Evolutionary conservation across 1,139 yeast genomes (phyloP), one percentile per base, ranked within the genome.

Genomic region (Candida albicans): DNA sequence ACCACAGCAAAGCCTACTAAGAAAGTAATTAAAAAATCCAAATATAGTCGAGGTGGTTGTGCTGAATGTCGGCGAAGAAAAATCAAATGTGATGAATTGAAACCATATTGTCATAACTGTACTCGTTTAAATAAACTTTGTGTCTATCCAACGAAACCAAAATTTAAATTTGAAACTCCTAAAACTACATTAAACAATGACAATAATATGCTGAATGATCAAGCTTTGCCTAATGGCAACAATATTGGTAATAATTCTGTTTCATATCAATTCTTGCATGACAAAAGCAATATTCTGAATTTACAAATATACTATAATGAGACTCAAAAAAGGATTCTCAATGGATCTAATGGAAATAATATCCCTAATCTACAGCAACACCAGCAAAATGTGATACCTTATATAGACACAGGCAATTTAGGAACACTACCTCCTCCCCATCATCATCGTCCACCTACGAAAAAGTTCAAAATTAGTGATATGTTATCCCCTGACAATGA

Each of bases 31-130:
- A 73, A 70, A 55, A 77, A 75, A 56, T 53, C 82, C 34, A 71
- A 71, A 49, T 81, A 82, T 55, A 75, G 82, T 38, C 63, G 85
- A 38, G 77, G 76, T 33, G 89, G 88, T 2, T 83, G 89, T 52
- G 62, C 65, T 15, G 85, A 81, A 55, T 83, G 89, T 59, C 81
- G 81, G 55, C 60, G 82, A 39, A 64, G 87, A 40, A 79, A 81
- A 55, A 74, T 80, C 65, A 83, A 82, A 52, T 81, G 70, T 50
- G 69, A 64, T 49, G 70, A 65, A 45, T 48, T 45, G 0, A 64
- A 64, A 44, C 70, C 70, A 1, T 46, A 22, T 35, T 65, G 70
- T 47, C 37, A 47, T 40, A 62, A 80, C 49, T 83, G 89, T 54
- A 52, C 73, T 4, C 61, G 81, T 15, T 59, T 80, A 18, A 67